Conservation (phyloP, 345 rosid genomes). For the Anastatica hierochuntica region DNA sequence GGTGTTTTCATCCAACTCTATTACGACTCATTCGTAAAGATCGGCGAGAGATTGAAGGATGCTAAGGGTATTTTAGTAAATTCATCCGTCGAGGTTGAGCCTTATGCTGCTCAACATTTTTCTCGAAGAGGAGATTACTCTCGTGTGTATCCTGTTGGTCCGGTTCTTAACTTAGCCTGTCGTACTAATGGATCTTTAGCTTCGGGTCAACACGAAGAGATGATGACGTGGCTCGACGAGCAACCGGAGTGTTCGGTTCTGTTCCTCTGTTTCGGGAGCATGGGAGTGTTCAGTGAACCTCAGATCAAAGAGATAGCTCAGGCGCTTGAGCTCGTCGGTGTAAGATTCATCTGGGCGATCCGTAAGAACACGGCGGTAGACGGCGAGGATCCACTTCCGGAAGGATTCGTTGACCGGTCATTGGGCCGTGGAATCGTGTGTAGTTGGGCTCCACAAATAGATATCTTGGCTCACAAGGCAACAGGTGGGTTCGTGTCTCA, state of each 20-base stretch:
- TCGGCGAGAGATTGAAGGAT: conserved; percentile 5
- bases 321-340: conserved; percentile 34
- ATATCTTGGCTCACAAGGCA: conserved; percentile 28
- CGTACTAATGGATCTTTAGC: background rate
- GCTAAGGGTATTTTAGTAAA: conserved; percentile 34
- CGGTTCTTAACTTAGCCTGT: conserved; percentile 25
- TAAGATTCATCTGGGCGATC: conserved; percentile 37
- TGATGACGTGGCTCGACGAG: conserved; percentile 34
- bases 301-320: conserved; percentile 39
- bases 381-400: conserved; percentile 30
- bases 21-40: background rate
- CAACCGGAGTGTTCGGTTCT: conserved; percentile 40
- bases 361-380: conserved; percentile 12
- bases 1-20: background rate
- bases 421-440: conserved; percentile 29
- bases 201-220: background rate
- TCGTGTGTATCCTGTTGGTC: conserved; percentile 38
- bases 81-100: conserved; percentile 32
- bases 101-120: conserved; percentile 12
- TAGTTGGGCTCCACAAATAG: conserved; percentile 53
- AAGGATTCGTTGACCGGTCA: conserved; percentile 39
- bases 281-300: conserved; percentile 35
- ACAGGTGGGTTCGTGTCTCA: conserved; percentile 54
- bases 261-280: conserved; percentile 54
- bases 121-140: conserved; percentile 1